Conservation (phyloP, 768 basidiomycete species). For the Amanita brunnescens region DNA sequence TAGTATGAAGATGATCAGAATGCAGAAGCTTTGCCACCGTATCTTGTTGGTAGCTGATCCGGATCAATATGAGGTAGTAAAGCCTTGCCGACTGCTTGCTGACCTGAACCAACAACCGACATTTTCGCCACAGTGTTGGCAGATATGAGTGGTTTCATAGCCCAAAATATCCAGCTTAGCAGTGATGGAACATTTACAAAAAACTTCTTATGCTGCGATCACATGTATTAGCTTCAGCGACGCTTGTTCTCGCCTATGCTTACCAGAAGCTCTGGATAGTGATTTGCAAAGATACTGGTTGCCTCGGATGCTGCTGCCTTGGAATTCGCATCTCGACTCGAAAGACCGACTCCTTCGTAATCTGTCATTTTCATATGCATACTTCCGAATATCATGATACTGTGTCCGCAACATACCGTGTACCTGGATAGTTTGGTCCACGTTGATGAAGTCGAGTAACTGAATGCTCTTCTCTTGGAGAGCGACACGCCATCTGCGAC, state of each 20-base stretch:
- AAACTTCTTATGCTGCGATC: conserved; percentile 55
- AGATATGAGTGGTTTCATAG: conserved; percentile 67
- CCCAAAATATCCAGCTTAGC: conserved; percentile 79
- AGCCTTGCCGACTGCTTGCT: conserved; percentile 48
- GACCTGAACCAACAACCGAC: conserved; percentile 62
- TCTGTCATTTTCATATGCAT: conserved; percentile 30
- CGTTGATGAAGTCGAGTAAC: conserved; percentile 60
- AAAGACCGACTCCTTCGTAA: conserved; percentile 63
- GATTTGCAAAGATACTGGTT: conserved; percentile 60
- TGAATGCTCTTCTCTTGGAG: conserved; percentile 64
- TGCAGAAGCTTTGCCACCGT: conserved; percentile 57
- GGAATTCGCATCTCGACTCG: conserved; percentile 60
- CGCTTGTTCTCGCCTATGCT: conserved; percentile 12
- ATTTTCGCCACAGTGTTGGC: conserved; percentile 74
- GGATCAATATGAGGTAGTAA: conserved; percentile 49
- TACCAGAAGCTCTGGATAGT: conserved; percentile 78
- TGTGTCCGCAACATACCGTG: conserved; percentile 36
- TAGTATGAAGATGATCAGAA: conserved; percentile 26
- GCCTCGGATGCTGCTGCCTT: conserved; percentile 74
- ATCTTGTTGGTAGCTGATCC: conserved; percentile 54
- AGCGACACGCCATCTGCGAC: conserved; percentile 63
- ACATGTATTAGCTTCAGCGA: not conserved
- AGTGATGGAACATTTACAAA: conserved; percentile 76
- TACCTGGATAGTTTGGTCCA: conserved; percentile 66
- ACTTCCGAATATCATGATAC: not conserved